Evolutionary conservation across 176 grass and related monocot genomes (phyloP), one percentile per base, ranked within the genome.

Genomic region (Melocanna baccifera): DNA sequence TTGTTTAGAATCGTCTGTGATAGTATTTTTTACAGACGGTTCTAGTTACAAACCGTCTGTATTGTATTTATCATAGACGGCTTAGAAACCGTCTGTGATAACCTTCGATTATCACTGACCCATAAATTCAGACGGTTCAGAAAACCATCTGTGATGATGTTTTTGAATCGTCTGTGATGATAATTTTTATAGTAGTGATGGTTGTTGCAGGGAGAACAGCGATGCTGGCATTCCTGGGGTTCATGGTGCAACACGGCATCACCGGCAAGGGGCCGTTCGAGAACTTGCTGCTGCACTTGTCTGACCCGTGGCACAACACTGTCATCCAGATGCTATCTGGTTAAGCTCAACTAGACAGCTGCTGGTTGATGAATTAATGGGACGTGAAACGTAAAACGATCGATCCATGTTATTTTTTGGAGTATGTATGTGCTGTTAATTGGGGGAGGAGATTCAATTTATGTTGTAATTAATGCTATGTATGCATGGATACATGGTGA

Each of bases 261-360:
- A 94, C 92, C 42, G 90, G 89, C 29, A 82, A 94, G 57, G 92
- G 92, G 5, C 81, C 92, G 1, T 90, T 94, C 69, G 92, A 94
- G 46, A 94, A 94, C 85, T 90, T 94, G 78, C 78, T 94, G 67
- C 90, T 90, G 73, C 92, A 94, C 82, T 50, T 94, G 37, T 88
- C 92, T 3, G 92, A 94, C 78, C 92, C 92, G 47, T 94, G 92
- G 92, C 92, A 94, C 87, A 94, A 92, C 92, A 94, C 90, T 78
- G 88, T 94, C 76, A 94, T 94, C 87, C 92, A 94, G 81, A 92
- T 62, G 2, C 15, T 94, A 68, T 78, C 85, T 70, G 20, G 84
- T 56, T 94, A 61, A 90, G 73, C 18, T 29, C 16, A 47, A 40
- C 25, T 15, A 57, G 13, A 75, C 26, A 43, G 25, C 57, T 46